Evolutionary conservation across 2,329 filamentous ascomycete species (phyloP), one percentile per base, ranked within the genome.

Genomic region (Sporothrix schenckii): DNA sequence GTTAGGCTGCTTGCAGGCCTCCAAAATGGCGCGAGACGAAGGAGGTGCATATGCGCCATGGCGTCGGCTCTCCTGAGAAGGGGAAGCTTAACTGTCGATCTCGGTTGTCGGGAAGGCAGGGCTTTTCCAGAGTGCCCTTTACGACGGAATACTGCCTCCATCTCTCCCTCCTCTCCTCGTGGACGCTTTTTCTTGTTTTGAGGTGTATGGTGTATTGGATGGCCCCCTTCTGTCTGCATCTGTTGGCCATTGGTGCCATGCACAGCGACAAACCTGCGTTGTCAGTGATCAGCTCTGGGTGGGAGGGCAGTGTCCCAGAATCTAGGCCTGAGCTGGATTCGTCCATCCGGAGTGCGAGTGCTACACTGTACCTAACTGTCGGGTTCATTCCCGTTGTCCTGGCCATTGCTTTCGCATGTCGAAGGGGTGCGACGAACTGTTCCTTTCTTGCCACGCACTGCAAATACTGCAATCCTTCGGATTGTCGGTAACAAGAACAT

Each of bases 1-100:
- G 60, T 13, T 41, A 27, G 13, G 11, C 34, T 34, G 34, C 34
- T 34, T 34, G 34, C 34, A 34, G 34, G 34, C 19, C 39, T 27
- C 58, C 10, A 47, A 47, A 44, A 63, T 63, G 58, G 39, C 41
- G 60, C 50, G 61, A 65, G 44, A 34, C 1, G 24, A 30, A 44
- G 5, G 21, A n/a, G 19, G 24, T 6, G 14, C 13, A 34, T 34
- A 34, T 34, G 41, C 14, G 7, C 24, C 19, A 16, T 27, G 41
- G 58, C 39, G 16, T 41, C 41, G 16, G 27, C 13, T n/a, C 24
- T 65, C 27, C 44, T 27, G 52, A 68, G 52, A 68, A 50, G 24
- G 41, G 66, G 66, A 68, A 49, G 66, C 65, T 67, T 47, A 44
- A 27, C 21, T 58, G 66, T 68, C 66, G 66, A 68, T 68, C 66